phyloP scores from a whole-genome alignment of 78 protist genomes.

The slime mould (Dictyostelium discoideum) region DNA sequence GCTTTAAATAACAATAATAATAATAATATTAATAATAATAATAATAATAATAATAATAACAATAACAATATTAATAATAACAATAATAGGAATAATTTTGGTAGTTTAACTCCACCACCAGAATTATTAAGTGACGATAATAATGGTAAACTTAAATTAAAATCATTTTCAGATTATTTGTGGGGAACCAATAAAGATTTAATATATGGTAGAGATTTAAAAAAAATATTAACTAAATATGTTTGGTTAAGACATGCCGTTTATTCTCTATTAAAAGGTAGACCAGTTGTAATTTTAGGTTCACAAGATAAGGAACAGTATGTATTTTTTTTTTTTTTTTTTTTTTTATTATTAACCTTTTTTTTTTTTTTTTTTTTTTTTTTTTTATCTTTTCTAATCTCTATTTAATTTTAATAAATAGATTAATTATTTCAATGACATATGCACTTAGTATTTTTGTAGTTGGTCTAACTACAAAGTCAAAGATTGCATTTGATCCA shows the following conservation, averaged over 20 bases:
- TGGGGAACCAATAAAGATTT: slow-evolving; percentile 46
- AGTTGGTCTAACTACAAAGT: slow-evolving; percentile 14
- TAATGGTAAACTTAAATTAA: slow-evolving; percentile 22
- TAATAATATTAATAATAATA: not conserved
- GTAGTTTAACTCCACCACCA: not conserved
- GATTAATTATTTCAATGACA: slow-evolving; percentile 28
- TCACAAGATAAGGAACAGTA: slow-evolving; percentile 53
- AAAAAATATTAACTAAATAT: slow-evolving; percentile 7
- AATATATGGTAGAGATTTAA: slow-evolving; percentile 31
- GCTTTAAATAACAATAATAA: not conserved
- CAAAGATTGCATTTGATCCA: slow-evolving; percentile 9
- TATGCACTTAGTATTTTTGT: slow-evolving; percentile 60
- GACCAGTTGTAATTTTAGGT: slow-evolving; percentile 77
- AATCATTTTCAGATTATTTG: slow-evolving; percentile 64
- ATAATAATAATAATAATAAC: not conserved
- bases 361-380: too few relatives aligned
- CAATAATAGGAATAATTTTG: not conserved
- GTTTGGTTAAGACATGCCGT: slow-evolving; percentile 62
- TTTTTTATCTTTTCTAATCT: not conserved
- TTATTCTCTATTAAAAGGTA: slow-evolving; percentile 78
- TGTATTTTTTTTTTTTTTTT: not conserved
- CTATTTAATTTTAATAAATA: not conserved
- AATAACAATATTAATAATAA: not conserved
- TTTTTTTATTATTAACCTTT: too few relatives aligned
- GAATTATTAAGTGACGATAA: not conserved